phyloP scores from a whole-genome alignment of 768 basidiomycete genomes.

The Tricholoma bakamatsutake region DNA sequence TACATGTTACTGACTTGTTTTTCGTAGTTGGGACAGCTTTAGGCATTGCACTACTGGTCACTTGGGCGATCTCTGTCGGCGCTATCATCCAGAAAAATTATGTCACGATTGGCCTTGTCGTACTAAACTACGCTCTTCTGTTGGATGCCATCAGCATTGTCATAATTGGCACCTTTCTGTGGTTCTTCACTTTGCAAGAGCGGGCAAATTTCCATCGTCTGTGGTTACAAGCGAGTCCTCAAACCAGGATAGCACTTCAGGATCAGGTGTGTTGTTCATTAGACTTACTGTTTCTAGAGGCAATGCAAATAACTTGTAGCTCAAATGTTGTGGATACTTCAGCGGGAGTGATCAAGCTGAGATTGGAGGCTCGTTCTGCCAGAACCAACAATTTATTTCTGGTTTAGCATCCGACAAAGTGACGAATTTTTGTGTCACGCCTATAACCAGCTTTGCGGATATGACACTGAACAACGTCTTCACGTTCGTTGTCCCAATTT shows the following conservation, averaged over 20 bases:
- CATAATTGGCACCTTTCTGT: slow-evolving; percentile 65
- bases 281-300: not conserved
- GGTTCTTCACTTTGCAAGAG: slow-evolving; percentile 77
- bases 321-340: slow-evolving; percentile 85
- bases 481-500: slow-evolving; percentile 49
- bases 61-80: slow-evolving; percentile 64
- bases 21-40: slow-evolving; percentile 60
- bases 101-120: slow-evolving; percentile 60
- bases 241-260: slow-evolving; percentile 56
- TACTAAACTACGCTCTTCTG: slow-evolving; percentile 74
- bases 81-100: slow-evolving; percentile 69
- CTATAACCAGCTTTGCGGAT: slow-evolving; percentile 64
- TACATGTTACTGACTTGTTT: slow-evolving; percentile 1
- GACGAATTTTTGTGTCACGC: slow-evolving; percentile 65
- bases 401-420: slow-evolving; percentile 32
- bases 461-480: slow-evolving; percentile 74
- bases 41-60: slow-evolving; percentile 60
- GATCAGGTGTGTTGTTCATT: slow-evolving; percentile 48
- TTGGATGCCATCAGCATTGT: slow-evolving; percentile 55
- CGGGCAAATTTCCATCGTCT: slow-evolving; percentile 57
- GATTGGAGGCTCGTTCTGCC: slow-evolving; percentile 60
- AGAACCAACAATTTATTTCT: slow-evolving; percentile 33
- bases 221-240: slow-evolving; percentile 43
- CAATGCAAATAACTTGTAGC: slow-evolving; percentile 32
- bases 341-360: slow-evolving; percentile 53